Evolutionary conservation across 768 basidiomycete genomes (phyloP).

Genomic region (Podaxis pistillaris): DNA sequence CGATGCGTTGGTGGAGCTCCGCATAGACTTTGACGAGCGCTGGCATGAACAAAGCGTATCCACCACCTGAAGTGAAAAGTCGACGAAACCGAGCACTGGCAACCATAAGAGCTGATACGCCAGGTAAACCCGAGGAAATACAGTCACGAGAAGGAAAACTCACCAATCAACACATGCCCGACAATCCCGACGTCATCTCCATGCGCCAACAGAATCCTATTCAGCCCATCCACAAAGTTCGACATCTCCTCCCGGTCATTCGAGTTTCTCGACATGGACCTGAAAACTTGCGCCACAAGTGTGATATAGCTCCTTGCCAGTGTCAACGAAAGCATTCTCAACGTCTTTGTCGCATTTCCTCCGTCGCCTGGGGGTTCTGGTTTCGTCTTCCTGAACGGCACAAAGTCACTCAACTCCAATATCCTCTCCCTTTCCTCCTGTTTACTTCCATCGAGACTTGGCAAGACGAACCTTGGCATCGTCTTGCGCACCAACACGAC

Average conservation of each 20-base stretch:
- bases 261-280: constrained; percentile 67
- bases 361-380: constrained; percentile 4
- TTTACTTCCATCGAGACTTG: constrained; percentile 35
- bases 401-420: constrained; percentile 46
- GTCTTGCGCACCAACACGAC: constrained; percentile 66
- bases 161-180: constrained; percentile 71
- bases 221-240: constrained; percentile 66
- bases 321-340: constrained; percentile 53
- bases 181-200: constrained; percentile 77
- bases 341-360: constrained; percentile 17
- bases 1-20: constrained; percentile 53
- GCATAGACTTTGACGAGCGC: constrained; percentile 68
- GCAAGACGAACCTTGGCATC: constrained; percentile 59
- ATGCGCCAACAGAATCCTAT: constrained; percentile 64
- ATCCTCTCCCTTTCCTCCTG: constrained; percentile 17
- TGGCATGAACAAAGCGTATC: constrained; percentile 76
- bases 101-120: constrained; percentile 58
- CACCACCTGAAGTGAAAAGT: constrained; percentile 70
- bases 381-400: constrained; percentile 33
- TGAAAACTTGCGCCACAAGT: constrained; percentile 67
- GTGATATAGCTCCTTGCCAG: constrained; percentile 69
- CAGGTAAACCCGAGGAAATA: not conserved
- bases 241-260: constrained; percentile 69
- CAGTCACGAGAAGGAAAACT: constrained; percentile 19
- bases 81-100: constrained; percentile 76